These are phyloP conservation scores for Trichoderma sp. DNA, from an alignment of 2,329 filamentous ascomycete genomes.

Conservation along the genomic window DNA sequence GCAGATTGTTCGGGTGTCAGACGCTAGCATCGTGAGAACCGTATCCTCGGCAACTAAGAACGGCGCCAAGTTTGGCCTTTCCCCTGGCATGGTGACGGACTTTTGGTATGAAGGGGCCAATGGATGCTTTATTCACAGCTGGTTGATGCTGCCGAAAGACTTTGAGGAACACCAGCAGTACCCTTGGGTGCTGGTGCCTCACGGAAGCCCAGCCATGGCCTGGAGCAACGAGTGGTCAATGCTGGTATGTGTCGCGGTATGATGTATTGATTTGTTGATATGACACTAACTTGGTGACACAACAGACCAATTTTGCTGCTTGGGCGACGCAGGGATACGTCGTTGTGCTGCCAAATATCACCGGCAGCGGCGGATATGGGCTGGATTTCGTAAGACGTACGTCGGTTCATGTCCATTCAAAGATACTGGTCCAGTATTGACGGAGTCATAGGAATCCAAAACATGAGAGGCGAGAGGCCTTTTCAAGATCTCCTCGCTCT, in stretches of 20 bases:
- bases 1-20: constrained; percentile 37
- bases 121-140: constrained; percentile 42
- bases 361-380: constrained; percentile 60
- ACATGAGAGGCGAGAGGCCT: constrained; percentile 55
- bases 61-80: constrained; percentile 39
- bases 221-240: constrained; percentile 58
- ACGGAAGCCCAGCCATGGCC: constrained; percentile 47
- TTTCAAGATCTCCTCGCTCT: constrained; percentile 59
- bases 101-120: constrained; percentile 45
- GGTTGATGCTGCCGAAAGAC: constrained; percentile 42
- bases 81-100: constrained; percentile 42
- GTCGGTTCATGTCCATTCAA: background rate
- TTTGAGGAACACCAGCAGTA: constrained; percentile 42
- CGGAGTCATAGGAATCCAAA: constrained; percentile 46
- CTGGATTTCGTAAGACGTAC: constrained; percentile 36
- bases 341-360: constrained; percentile 60
- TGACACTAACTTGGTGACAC: background rate
- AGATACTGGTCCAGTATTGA: background rate
- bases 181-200: constrained; percentile 43
- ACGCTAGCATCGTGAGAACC: constrained; percentile 29
- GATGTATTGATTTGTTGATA: background rate
- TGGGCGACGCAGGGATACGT: constrained; percentile 65
- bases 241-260: constrained; percentile 33
- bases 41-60: constrained; percentile 38
- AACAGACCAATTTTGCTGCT: constrained; percentile 54